Evolutionary conservation across 129 eudicot species (phyloP).

Genomic region (Ambrosia artemisiifolia): DNA sequence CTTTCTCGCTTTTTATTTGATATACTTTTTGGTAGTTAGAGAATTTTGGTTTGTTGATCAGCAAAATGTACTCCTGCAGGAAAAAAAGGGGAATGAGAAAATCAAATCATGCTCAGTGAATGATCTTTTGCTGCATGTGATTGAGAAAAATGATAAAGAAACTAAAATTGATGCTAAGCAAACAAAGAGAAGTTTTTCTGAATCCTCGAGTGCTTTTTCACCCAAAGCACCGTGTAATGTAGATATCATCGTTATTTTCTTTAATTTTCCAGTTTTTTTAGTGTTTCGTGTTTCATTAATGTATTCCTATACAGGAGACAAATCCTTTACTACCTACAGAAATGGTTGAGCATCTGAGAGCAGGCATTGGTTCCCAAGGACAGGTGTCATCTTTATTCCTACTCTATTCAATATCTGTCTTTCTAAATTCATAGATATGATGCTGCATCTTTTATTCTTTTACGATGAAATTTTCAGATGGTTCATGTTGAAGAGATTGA

Average conservation of each 20-base stretch:
- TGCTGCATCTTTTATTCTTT: constrained; percentile 14
- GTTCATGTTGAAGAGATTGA: constrained; percentile 80
- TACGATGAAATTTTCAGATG: constrained; percentile 46
- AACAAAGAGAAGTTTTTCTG: constrained; percentile 42
- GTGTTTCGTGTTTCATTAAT: not conserved
- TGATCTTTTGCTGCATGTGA: constrained; percentile 50
- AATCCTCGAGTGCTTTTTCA: constrained; percentile 49
- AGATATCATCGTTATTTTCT: constrained; percentile 23
- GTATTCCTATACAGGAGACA: constrained; percentile 50
- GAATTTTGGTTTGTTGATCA: constrained; percentile 2
- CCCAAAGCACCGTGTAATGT: constrained; percentile 55
- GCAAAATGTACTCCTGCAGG: constrained; percentile 45
- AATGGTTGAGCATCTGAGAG: constrained; percentile 76
- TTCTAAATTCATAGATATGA: not conserved
- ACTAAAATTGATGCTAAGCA: constrained; percentile 34
- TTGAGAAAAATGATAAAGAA: constrained; percentile 24
- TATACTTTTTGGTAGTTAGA: not conserved
- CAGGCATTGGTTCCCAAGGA: constrained; percentile 67
- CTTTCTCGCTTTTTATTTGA: no score
- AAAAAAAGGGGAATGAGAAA: constrained; percentile 31
- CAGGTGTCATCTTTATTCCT: constrained; percentile 52
- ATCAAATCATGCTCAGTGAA: constrained; percentile 40
- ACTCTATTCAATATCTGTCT: not conserved
- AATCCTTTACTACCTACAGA: constrained; percentile 52
- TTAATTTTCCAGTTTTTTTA: not conserved